Conservation (phyloP, 2,329 filamentous ascomycete species). For the Arachnopeziza araneosa region DNA sequence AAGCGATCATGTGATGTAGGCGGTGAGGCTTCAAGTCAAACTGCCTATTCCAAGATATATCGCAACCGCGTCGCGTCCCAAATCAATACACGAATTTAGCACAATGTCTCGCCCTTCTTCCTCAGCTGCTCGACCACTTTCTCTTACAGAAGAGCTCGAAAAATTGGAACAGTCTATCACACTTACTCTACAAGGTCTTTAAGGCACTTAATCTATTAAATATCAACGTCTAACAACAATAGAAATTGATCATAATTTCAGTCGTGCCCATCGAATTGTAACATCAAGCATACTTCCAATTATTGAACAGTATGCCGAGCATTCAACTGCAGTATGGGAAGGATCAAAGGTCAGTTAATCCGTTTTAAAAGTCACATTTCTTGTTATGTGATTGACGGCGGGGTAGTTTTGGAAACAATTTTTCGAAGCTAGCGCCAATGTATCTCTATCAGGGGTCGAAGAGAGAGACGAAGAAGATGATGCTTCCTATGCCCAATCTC, state of each 20-base stretch:
- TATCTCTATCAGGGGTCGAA: conserved; percentile 92
- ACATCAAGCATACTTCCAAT: conserved; percentile 88
- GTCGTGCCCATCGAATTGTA: conserved; percentile 91
- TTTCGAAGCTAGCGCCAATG: conserved; percentile 96
- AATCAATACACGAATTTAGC: background rate
- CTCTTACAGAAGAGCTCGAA: conserved; percentile 91
- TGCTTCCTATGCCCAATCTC: conserved; percentile 34
- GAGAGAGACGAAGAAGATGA: conserved; percentile 61
- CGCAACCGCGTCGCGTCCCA: background rate
- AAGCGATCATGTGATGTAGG: too few species aligned
- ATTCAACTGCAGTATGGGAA: conserved; percentile 93
- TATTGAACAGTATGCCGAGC: conserved; percentile 90
- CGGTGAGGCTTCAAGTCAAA: too few species aligned
- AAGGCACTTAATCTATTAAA: background rate
- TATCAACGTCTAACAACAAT: conserved; percentile 11
- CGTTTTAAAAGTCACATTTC: background rate
- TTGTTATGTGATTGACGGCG: conserved; percentile 11
- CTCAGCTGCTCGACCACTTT: conserved; percentile 52
- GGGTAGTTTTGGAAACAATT: conserved; percentile 98
- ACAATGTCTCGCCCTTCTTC: conserved; percentile 26
- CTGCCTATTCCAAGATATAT: background rate
- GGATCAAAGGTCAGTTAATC: conserved; percentile 68
- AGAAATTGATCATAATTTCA: conserved; percentile 99
- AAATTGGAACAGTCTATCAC: conserved; percentile 96
- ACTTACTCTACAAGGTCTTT: conserved; percentile 78